Conservation (phyloP, 768 basidiomycete genomes). For the Neoboletus magnificus region DNA sequence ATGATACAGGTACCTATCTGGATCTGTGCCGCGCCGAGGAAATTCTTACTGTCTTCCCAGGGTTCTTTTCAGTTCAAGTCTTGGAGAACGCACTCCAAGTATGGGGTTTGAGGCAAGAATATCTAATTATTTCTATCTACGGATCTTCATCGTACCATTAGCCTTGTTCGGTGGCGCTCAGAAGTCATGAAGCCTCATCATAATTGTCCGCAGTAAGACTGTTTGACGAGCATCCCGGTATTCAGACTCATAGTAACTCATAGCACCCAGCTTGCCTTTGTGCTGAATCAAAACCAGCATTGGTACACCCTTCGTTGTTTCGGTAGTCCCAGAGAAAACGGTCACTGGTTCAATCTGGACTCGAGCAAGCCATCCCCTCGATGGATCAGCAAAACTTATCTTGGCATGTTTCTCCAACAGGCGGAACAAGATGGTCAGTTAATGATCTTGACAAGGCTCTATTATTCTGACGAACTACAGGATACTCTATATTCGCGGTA, state of each 20-base stretch:
- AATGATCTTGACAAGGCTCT: neutral
- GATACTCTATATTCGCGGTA: slow-evolving; percentile 80
- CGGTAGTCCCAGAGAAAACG: slow-evolving; percentile 48
- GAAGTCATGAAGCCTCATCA: slow-evolving; percentile 79
- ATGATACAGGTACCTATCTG: slow-evolving; percentile 67
- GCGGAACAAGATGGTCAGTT: slow-evolving; percentile 78
- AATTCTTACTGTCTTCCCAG: slow-evolving; percentile 34
- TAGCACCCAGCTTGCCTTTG: slow-evolving; percentile 82
- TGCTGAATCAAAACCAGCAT: slow-evolving; percentile 82
- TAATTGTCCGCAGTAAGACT: slow-evolving; percentile 68
- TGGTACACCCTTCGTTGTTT: slow-evolving; percentile 90
- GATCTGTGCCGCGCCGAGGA: neutral
- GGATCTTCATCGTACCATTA: slow-evolving; percentile 9
- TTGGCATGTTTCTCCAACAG: slow-evolving; percentile 83
- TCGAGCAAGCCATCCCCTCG: slow-evolving; percentile 69
- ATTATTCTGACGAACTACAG: slow-evolving; percentile 37
- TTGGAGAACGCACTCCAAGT: slow-evolving; percentile 80
- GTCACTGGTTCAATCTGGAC: slow-evolving; percentile 89
- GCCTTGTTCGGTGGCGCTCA: slow-evolving; percentile 81
- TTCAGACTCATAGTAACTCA: slow-evolving; percentile 5
- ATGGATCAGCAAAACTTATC: slow-evolving; percentile 80
- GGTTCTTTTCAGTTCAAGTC: slow-evolving; percentile 92
- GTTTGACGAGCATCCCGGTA: neutral
- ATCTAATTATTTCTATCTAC: neutral
- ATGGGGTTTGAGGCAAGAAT: slow-evolving; percentile 72